Evolutionary conservation across 2,329 filamentous ascomycete genomes (phyloP).

Genomic region (Penicillium occitanis): DNA sequence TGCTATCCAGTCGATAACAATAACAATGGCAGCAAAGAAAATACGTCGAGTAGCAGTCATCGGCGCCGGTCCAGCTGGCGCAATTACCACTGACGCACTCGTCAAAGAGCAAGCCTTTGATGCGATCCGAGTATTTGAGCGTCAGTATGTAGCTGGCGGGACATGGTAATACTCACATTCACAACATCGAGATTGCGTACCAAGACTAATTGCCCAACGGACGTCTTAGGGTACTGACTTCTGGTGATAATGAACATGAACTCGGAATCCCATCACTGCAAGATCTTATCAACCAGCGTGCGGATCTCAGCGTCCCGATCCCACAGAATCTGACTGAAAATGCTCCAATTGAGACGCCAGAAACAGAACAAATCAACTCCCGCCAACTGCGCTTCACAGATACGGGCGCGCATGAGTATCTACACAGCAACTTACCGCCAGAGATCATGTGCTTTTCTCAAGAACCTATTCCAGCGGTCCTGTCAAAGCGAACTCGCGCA

Average conservation of each 20-base stretch:
- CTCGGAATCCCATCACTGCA: constrained; percentile 2
- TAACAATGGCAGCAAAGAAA: not conserved
- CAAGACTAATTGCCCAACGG: not conserved
- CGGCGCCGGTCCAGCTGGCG: constrained; percentile 34
- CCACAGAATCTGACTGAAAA: not conserved
- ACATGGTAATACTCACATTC: constrained; percentile 28
- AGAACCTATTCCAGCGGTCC: constrained; percentile 27
- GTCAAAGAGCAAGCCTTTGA: constrained; percentile 34
- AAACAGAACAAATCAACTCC: not conserved
- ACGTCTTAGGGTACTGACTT: not conserved
- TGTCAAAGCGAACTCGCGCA: constrained; percentile 4
- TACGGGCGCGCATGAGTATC: constrained; percentile 18
- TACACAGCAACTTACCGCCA: constrained; percentile 32
- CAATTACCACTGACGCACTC: constrained; percentile 32
- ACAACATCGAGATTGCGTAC: not conserved
- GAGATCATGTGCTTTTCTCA: constrained; percentile 32
- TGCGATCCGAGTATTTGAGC: constrained; percentile 35
- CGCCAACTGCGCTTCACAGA: not conserved
- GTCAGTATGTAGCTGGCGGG: constrained; percentile 33
- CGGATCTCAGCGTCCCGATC: not conserved
- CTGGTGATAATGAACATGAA: not conserved
- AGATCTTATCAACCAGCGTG: not conserved
- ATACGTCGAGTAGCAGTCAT: constrained; percentile 27
- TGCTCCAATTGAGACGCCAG: not conserved
- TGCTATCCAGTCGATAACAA: not conserved